Evolutionary conservation across 2,329 filamentous ascomycete species (phyloP), one percentile per base, ranked within the genome.

Genomic region (Talaromyces sp.): DNA sequence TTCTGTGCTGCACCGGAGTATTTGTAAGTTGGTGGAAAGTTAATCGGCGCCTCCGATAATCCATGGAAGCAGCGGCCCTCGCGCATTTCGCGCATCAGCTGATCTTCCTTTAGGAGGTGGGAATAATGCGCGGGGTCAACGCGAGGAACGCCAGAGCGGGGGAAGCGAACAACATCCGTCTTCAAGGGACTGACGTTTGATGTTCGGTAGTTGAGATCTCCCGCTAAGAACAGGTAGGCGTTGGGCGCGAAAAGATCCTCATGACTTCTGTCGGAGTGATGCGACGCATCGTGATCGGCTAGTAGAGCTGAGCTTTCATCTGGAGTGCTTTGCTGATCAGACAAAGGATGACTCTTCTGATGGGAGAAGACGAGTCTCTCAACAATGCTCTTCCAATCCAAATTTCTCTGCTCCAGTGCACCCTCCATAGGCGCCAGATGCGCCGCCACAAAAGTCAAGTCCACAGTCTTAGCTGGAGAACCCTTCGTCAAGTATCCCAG

Each of bases 131-230:
- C 73, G 6, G 84, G 83, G 19, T 82, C 79, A 11, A 68, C 65
- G 3, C 72, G 63, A 22, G 76, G 52, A 65, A 81, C 69, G 74
- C 81, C 64, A 67, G 80, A 77, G 70, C 87, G 71, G 63, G 94
- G 83, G 82, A 91, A 89, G 3, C 71, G 72, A 5, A 75, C 45
- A 65, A 78, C 68, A 46, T 89, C 86, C 2, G 79, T 74, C 0
- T 82, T 76, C 0, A 79, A 75, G 0, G 92, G 91, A 0, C 81
- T 77, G 0, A 79, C 81, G 56, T 86, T 82, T 7, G 86, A 85
- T 16, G 93, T 95, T 61, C 94, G 88, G 74, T 99, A 99, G 78
- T 99, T 99, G 55, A 99, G 82, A 71, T 99, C 94, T 20, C 94
- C 94, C 0, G 87, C 88, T 42, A 97, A 80, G 70, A 97, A 96